Evolutionary conservation across 1,284 basidiomycete genomes (phyloP), one percentile per base, ranked within the genome.

Genomic region (Pascua sp.): DNA sequence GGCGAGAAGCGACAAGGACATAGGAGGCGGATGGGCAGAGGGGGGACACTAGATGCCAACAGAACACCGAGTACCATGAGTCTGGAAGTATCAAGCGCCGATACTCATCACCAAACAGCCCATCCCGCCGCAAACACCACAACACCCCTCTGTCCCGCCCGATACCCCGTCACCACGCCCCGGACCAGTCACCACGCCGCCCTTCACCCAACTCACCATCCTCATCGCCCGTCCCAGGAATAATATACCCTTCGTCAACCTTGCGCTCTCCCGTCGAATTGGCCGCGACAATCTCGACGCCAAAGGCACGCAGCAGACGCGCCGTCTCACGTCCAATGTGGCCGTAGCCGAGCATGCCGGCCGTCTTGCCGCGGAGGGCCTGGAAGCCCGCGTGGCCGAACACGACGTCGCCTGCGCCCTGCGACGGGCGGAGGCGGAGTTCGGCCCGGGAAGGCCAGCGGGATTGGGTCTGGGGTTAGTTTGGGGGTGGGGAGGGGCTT

Each of bases 241-340:
- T 63, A 44, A 76, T 71, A 53, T 70, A 77, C 63, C 75, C 75
- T 13, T 67, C 62, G 45, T 78, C 77, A 5, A 44, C 59, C 40
- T 57, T 62, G 15, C 63, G 60, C 55, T 64, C 53, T 1, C 77
- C 75, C 11, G 51, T 62, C 11, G 74, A 70, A 55, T 77, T 78
- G 13, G 76, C 77, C 36, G 75, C 77, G 40, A 78, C 69, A 47
- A 78, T 61, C 15, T 65, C 52, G 18, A 69, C 64, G 7, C 71
- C 71, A 47, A 75, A 68, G 8, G 68, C 68, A 47, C 71, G 64
- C 32, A 77, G 63, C 18, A 77, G 53, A 2, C 76, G 58, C 12
- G 75, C 76, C 0, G 72, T 72, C 59, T 77, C 76, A 10, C 75
- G 58, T 5, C 62, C 74, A 41, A 76, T 71, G 52, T 73, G 67